Evolutionary conservation across 2,329 filamentous ascomycete genomes (phyloP).

Genomic region (Neopestalotiopsis clavispora): DNA sequence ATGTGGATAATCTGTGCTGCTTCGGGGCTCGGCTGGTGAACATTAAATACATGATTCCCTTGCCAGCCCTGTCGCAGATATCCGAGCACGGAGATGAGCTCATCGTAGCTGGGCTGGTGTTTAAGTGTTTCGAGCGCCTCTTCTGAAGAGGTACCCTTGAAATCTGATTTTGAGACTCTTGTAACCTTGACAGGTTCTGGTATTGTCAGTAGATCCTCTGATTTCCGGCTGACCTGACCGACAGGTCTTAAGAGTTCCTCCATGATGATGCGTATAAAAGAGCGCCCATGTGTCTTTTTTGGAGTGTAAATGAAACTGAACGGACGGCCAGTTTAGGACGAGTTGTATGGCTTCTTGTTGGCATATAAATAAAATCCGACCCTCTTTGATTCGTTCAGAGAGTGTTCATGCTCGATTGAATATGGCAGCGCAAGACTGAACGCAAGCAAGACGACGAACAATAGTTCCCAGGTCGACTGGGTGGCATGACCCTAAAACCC

Average conservation of each 20-base stretch:
- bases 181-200: slow-evolving; percentile 31
- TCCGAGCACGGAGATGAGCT: slow-evolving; percentile 55
- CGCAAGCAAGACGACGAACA: no score
- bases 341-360: no score
- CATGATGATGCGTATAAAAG: slow-evolving; percentile 43
- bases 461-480: no score
- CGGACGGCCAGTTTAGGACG: background rate
- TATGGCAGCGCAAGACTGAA: no score
- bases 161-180: slow-evolving; percentile 22
- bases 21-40: slow-evolving; percentile 67
- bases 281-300: background rate
- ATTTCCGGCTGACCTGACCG: slow-evolving; percentile 54
- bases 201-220: slow-evolving; percentile 42
- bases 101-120: slow-evolving; percentile 65
- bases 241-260: slow-evolving; percentile 60
- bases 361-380: no score
- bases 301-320: background rate
- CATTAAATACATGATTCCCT: slow-evolving; percentile 49
- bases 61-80: slow-evolving; percentile 49
- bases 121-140: slow-evolving; percentile 66
- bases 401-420: background rate
- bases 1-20: slow-evolving; percentile 77
- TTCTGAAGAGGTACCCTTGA: slow-evolving; percentile 40
- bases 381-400: background rate
- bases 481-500: no score